Base-by-base conservation (phyloP, 106 monocot species). In the Ottelia alismoides region DNA sequence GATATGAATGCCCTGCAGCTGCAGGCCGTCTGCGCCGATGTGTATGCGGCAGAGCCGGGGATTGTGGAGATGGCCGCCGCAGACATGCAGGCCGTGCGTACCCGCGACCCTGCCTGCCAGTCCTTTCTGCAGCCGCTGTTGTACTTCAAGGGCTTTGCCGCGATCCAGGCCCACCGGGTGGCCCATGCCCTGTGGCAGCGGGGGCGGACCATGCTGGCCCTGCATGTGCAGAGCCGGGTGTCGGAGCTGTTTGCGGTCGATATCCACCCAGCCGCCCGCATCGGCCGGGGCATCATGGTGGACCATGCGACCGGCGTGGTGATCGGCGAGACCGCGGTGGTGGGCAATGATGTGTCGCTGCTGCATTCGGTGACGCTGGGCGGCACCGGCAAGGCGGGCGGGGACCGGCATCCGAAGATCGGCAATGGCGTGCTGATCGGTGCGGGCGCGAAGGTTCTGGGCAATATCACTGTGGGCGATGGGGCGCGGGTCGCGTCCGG, bases 241-340 rank as follows among this genome's bases (percentile, higher is more conserved):
- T 65, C 77, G 28, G 77, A 83, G 60, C 64, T 60, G 11, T 78
- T 83, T 14, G 66, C 61, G 9, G 83, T 78, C 57, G 82, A 77
- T 46, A 78, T 74, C 21, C 83, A 83, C 32, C 77, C 83, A 0
- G 83, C 62, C 0, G 82, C 77, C 11, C 3, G 49, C n/a, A 71
- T 83, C 18, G 77, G 74, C 27, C 23, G 44, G 1, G 77, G 83
- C 2, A 3, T 83, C 18, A 28, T 78, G 20, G 47, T 83, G 12
- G 77, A 83, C 27, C 83, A 83, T 44, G 83, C 74, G 17, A 74
- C 83, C 16, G 77, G 83, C 0, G 31, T 83, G 45, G 82, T 82
- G 16, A 60, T 82, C 6, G 82, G 77, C 23, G 82, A 77, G 66
- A 82, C 82, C 10, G 62, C 77, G 11, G 70, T 82, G 40, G 31